These are phyloP conservation scores for Coix lacrymajobi DNA, from an alignment of 176 grass and related monocot species.

Conservation along the genomic window DNA sequence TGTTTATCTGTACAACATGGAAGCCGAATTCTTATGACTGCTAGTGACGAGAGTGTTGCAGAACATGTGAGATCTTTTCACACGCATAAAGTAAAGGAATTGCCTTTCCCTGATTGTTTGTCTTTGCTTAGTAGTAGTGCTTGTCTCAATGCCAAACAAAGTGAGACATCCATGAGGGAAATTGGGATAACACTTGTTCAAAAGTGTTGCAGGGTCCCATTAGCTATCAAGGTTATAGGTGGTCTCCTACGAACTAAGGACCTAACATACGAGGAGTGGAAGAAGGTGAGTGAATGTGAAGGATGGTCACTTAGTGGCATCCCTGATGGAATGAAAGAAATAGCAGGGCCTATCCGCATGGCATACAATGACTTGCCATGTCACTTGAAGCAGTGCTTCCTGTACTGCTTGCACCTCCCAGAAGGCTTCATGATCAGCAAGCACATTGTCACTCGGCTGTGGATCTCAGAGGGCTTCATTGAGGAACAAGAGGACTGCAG, in stretches of 20 bases:
- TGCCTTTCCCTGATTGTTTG: too few relatives aligned
- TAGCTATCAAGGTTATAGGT: constrained; percentile 30
- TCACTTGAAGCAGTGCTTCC: constrained; percentile 37
- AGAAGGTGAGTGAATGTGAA: constrained; percentile 11
- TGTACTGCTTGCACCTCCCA: constrained; percentile 39
- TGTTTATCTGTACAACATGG: too few relatives aligned
- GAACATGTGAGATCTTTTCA: too few relatives aligned
- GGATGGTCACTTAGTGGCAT: background rate
- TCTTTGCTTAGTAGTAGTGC: constrained; percentile 14
- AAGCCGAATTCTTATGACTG: too few relatives aligned
- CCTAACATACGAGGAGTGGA: constrained; percentile 8
- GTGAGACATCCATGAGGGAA: background rate
- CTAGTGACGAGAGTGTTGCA: too few relatives aligned
- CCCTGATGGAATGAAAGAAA: constrained; percentile 5
- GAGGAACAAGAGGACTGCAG: constrained; percentile 1
- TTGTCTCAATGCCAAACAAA: background rate
- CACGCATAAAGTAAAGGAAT: too few relatives aligned
- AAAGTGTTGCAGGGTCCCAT: constrained; percentile 19
- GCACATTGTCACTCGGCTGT: constrained; percentile 13
- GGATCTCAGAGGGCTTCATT: constrained; percentile 12
- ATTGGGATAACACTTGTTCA: constrained; percentile 23
- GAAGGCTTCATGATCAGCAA: background rate
- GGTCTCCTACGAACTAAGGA: constrained; percentile 21
- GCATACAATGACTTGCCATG: constrained; percentile 31
- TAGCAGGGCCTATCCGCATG: constrained; percentile 30